A percentile compares a stretch with the other conserved stretches of the same genome.
Conservation (phyloP, 2,329 filamentous ascomycete species). For the Pestalotiopsis sp. region DNA sequence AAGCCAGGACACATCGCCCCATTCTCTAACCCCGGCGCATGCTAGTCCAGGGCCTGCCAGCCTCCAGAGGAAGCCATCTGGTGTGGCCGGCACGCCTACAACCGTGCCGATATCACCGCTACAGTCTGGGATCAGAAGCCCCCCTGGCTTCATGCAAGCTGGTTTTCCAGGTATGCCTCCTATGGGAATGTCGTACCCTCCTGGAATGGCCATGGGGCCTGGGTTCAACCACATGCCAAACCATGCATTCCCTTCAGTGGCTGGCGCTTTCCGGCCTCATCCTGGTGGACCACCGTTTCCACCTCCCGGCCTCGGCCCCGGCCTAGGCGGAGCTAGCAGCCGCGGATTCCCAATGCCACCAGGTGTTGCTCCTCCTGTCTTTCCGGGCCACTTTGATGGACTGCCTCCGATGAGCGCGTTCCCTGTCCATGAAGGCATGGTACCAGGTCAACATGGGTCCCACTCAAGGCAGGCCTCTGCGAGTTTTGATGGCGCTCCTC, state of each 20-base stretch:
- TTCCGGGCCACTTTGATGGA: conserved; percentile 44
- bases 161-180: conserved; percentile 49
- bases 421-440: conserved; percentile 26
- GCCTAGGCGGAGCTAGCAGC: conserved; percentile 44
- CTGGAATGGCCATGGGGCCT: conserved; percentile 57
- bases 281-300: conserved; percentile 48
- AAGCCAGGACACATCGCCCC: conserved; percentile 61
- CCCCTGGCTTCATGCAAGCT: conserved; percentile 47
- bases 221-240: conserved; percentile 42
- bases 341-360: conserved; percentile 44
- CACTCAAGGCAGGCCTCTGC: conserved; percentile 78
- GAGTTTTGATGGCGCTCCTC: conserved; percentile 58
- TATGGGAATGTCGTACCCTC: conserved; percentile 56
- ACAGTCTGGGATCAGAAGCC: conserved; percentile 55
- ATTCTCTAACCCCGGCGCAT: conserved; percentile 63
- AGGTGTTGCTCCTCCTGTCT: conserved; percentile 54
- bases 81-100: conserved; percentile 25
- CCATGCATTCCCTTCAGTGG: conserved; percentile 42
- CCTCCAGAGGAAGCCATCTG: conserved; percentile 60
- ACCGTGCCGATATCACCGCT: conserved; percentile 65
- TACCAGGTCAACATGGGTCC: conserved; percentile 41
- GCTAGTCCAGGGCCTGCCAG: conserved; percentile 65
- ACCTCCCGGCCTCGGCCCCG: conserved; percentile 37
- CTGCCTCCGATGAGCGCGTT: conserved; percentile 41
- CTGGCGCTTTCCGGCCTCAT: conserved; percentile 42